Evolutionary conservation across 495 filamentous ascomycete species (phyloP).

Genomic region (Daldinia loculata): DNA sequence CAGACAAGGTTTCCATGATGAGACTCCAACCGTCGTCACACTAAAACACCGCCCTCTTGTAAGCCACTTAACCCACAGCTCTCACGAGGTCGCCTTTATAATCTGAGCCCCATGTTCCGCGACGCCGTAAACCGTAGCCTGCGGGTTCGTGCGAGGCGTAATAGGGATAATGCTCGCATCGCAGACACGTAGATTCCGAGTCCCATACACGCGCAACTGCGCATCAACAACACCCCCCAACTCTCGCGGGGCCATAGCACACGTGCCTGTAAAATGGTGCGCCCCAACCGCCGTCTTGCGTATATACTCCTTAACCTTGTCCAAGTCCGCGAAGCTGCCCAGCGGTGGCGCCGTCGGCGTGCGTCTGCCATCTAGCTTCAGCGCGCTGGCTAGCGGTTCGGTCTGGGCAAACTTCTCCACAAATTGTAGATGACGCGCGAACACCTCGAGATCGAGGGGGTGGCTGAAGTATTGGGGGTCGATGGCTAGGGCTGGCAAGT

Average conservation of each 20-base stretch:
- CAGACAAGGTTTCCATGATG: background rate
- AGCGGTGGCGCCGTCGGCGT: conserved; percentile 4
- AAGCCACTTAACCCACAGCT: background rate
- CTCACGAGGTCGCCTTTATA: background rate
- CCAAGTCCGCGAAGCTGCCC: conserved; percentile 20
- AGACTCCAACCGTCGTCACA: background rate
- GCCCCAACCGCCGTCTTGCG: conserved; percentile 37
- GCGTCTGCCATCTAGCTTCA: conserved; percentile 39
- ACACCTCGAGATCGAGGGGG: conserved; percentile 56
- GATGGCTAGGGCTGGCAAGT: conserved; percentile 49
- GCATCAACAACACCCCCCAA: conserved; percentile 50
- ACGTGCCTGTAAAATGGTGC: conserved; percentile 43
- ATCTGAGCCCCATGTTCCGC: conserved; percentile 3
- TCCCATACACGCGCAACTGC: conserved; percentile 54
- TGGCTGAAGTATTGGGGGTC: conserved; percentile 62
- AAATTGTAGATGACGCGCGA: conserved; percentile 51
- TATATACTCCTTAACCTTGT: conserved; percentile 40
- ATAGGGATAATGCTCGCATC: conserved; percentile 60
- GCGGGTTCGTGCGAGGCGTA: conserved; percentile 48
- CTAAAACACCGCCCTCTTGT: background rate
- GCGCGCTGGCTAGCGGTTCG: conserved; percentile 45
- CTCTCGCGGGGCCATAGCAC: conserved; percentile 41
- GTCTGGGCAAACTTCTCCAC: conserved; percentile 46
- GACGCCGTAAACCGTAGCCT: conserved; percentile 55
- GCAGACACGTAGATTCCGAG: conserved; percentile 53